Conservation (phyloP, 2,329 filamentous ascomycete species). For the Pyricularia pennisetigena region DNA sequence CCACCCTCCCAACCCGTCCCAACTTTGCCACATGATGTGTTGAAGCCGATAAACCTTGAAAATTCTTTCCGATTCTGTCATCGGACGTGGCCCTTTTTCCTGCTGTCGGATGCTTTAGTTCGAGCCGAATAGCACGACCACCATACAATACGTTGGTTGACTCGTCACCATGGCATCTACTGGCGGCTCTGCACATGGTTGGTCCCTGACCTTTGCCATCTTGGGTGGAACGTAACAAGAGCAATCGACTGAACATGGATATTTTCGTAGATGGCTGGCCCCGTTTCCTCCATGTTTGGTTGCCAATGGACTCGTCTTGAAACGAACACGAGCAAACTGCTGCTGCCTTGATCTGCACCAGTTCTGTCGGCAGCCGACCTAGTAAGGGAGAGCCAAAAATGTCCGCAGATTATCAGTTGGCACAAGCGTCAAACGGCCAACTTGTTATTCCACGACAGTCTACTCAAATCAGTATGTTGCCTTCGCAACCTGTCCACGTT, state of each 20-base stretch:
- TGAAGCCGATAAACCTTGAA: neutral
- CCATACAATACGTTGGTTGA: neutral
- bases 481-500: neutral
- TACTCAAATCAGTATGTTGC: neutral
- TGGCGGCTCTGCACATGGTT: neutral
- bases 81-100: neutral
- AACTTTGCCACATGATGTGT: neutral
- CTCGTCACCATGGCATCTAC: neutral
- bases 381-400: neutral
- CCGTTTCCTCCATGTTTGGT: neutral
- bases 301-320: neutral
- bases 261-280: neutral
- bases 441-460: neutral
- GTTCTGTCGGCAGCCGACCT: neutral
- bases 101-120: neutral
- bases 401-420: neutral
- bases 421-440: neutral
- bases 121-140: neutral
- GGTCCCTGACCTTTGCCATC: neutral
- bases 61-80: neutral
- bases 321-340: neutral
- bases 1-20: neutral
- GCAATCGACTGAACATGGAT: neutral
- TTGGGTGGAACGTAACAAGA: neutral
- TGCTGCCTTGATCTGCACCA: neutral